Base-by-base conservation (phyloP, 139 green algal genomes). In the Chlamydomonas sp. region DNA sequence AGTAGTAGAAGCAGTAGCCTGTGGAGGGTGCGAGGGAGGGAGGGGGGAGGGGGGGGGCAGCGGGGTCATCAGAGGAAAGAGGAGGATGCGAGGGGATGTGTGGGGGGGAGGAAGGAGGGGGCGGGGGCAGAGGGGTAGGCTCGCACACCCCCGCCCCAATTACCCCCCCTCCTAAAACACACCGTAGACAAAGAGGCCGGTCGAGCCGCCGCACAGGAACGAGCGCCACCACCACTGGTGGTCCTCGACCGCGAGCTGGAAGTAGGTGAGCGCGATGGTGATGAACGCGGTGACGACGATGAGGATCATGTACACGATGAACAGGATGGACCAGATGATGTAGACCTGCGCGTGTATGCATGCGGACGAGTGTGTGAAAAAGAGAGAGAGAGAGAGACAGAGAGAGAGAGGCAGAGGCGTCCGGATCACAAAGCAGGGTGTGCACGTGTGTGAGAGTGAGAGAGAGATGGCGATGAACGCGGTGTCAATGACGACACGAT, bases 1-100 rank as follows among this genome's bases (percentile, higher is more conserved):
- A 98, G 75, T 97, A 98, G 86, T 98, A 98, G 78, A 97, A 94
- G 77, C 85, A 96, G 86, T 98, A 99, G 10, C 72, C n/a, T 90
- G 76, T 88, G 92, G 35, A 99, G 84, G 76, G 97, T 54, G 43
- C 16, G 43, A 54, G 43, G 20, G 16, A 54, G 43, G 20, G 43
- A 54, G 20, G 43, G 43, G 43, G 43, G 16, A 54, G 43, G 43
- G 20, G 20, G 43, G 43, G 20, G 43, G 13, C 13, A 26, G 43
- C 43, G 20, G 43, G 43, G 43, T 54, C n/a, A n/a, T n/a, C n/a
- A n/a, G n/a, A n/a, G n/a, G n/a, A n/a, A n/a, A n/a, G n/a, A n/a
- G n/a, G n/a, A n/a, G n/a, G n/a, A n/a, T n/a, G n/a, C n/a, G n/a
- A n/a, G n/a, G n/a, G 43, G 13, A 20, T 54, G 43, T 54, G 43